Evolutionary conservation across 139 green algal species (phyloP), one percentile per base, ranked within the genome.

Genomic region (Volvox africanus): DNA sequence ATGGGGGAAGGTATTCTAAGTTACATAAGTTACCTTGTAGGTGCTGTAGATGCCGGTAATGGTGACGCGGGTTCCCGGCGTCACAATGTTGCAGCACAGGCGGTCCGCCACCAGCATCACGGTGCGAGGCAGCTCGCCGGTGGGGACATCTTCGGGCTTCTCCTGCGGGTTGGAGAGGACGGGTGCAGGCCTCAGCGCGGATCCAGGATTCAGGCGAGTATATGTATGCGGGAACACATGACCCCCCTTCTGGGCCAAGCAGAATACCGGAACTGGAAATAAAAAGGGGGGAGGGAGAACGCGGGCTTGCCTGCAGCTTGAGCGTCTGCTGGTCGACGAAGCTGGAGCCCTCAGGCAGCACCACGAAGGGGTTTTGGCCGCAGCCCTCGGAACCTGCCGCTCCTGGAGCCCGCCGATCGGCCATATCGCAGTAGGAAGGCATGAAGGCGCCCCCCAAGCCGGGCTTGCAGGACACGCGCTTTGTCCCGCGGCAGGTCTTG

Each of bases 321-420:
- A 99, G 94, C 67, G 95, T 98, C 94, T 99, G 98, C 95, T 99
- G 97, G 95, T 99, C 98, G 37, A 99, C 95, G 91, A 97, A 99
- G 78, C 93, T 90, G 68, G 89, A 95, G 32, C 90, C 91, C 87
- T 98, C 94, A 1, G 97, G 93, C 80, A 99, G 88, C 32, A 99
- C 93, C 19, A 97, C 91, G 90, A 95, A 99, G 28, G 97, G 95
- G 90, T 99, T 97, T 44, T 95, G 61, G 2, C 94, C 92, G 93
- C 98, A 99, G 44, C 91, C 82, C n/a, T 93, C 89, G 44, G 76
- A 83, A 65, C 86, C 92, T 24, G 88, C 68, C 17, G 87, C 80
- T 19, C 87, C 82, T 17, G 89, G 83, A 75, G 68, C 69, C 9
- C 69, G 5, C 16, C 85, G 69, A 76, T 84, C 75, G 0, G 86